Base-by-base conservation (phyloP, 2,329 filamentous ascomycete genomes). In the Dactylellina leptospora region DNA sequence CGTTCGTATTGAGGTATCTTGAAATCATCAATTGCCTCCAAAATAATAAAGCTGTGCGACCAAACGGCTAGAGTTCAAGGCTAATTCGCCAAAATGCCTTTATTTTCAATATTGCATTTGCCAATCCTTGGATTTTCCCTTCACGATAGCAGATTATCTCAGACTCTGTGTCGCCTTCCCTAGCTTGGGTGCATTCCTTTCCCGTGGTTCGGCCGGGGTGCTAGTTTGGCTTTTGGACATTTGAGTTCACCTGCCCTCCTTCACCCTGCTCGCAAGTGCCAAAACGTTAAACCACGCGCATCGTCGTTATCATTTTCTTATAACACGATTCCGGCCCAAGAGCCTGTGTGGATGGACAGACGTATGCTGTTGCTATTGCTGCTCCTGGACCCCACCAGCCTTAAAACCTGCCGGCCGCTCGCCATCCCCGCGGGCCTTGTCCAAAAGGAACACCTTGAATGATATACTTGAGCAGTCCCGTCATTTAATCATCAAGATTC, bases 121-220 rank as follows among this genome's bases (percentile, higher is more conserved):
- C 28, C 28, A 44, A 48, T 27, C 27, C n/a, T n/a, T n/a, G 9
- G 13, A 28, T 4, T 13, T 11, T 9, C 20, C 22, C 23, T 30
- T 33, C 50, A 30, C 22, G 58, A 54, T 55, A 63, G 54, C 48
- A 36, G 28, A 61, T 44, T 53, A 44, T 61, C 56, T 30, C 18
- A 48, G 33, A 23, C 45, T 8, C 16, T 6, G 18, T 22, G 20
- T 27, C 45, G 28, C 18, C 36, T 51, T 6, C 23, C 22, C 18
- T 36, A 23, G 28, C 30, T 56, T 73, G 74, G 68, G 72, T 68
- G 45, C 60, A 73, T 74, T 72, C 64, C 73, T 70, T 74, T 76
- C 54, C 74, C 51, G 74, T 68, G 64, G 68, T 62, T 71, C 66
- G 51, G 51, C 58, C 40, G 58, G 66, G 56, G 56, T 11, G 56